Base-by-base conservation (phyloP, 164 flowering plant species). In the Brasenia schreberi region DNA sequence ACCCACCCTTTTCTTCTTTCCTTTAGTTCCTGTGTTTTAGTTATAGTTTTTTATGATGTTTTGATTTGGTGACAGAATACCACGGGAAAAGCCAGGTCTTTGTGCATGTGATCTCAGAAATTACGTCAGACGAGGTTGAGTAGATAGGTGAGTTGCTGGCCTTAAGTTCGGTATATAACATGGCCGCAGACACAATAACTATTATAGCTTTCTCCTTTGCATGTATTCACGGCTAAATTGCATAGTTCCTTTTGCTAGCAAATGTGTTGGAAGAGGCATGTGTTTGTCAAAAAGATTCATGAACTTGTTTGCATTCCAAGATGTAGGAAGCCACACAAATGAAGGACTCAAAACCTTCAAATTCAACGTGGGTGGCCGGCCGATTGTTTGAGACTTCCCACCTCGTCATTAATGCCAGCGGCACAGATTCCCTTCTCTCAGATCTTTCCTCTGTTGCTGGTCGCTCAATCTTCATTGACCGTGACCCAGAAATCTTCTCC, bases 91-190 rank as follows among this genome's bases (percentile, higher is more conserved):
- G 97, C 81, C 97, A 95, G 77, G 92, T 95, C 4, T 95, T 95
- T 77, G 97, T 87, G 7, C 99, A 90, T 65, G 92, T 92, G 18
- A 87, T 85, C 53, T 92, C 99, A n/a, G 99, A 92, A 82, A 92
- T 95, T 74, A 97, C 97, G 67, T 97, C 99, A 71, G 97, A 92
- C 78, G 99, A 95, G 73, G 99, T 92, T 42, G 99, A 95, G 82
- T 97, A 95, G 81, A 95, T 95, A 61, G 97, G 97, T 95, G 83
- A 56, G 84, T 33, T 33, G 39, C 39, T 33, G 39, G 39, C 3
- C 39, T 33, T 33, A 33, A 33, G 39, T 33, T 33, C 39, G 39
- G 39, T 4, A 33, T 33, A 33, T 33, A 33, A 33, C 39, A 33
- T 33, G 39, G 39, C 39, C 39, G 39, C 39, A 33, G 39, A 33